Conservation (phyloP, 2,329 filamentous ascomycete species). For the Coniochaeta hoffmannii region DNA sequence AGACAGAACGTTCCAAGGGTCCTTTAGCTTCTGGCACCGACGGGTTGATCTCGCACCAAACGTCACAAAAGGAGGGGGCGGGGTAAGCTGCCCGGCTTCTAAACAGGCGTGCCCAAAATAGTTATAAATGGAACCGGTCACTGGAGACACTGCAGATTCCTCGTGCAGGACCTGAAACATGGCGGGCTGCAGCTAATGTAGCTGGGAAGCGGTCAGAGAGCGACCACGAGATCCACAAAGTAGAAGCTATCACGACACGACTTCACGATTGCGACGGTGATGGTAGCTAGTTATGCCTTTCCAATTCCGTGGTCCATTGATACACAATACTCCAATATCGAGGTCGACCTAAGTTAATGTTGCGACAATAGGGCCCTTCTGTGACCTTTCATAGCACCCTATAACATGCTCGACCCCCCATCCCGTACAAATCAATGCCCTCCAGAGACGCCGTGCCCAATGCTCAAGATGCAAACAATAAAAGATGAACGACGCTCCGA, state of each 20-base stretch:
- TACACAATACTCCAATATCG: too few species aligned
- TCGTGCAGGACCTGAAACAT: background rate
- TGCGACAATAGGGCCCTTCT: background rate
- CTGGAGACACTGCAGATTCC: background rate
- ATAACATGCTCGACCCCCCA: background rate
- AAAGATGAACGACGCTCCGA: background rate
- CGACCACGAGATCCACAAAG: background rate
- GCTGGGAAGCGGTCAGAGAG: background rate
- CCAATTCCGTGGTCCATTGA: too few species aligned
- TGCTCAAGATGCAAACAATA: background rate
- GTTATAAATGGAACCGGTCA: constrained; percentile 1
- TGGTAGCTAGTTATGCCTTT: background rate
- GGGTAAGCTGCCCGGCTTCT: background rate
- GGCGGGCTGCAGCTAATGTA: background rate
- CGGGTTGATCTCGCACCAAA: background rate
- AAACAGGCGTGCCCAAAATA: too few species aligned
- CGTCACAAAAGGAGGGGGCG: background rate
- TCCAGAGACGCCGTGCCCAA: background rate
- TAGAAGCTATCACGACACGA: background rate
- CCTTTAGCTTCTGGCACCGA: background rate
- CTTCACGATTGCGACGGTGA: background rate
- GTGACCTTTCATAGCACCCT: background rate
- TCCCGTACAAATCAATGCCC: background rate
- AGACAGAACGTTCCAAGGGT: background rate
- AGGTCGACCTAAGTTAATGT: background rate